Base-by-base conservation (phyloP, 2,329 filamentous ascomycete genomes). In the Exophiala spinifera region DNA sequence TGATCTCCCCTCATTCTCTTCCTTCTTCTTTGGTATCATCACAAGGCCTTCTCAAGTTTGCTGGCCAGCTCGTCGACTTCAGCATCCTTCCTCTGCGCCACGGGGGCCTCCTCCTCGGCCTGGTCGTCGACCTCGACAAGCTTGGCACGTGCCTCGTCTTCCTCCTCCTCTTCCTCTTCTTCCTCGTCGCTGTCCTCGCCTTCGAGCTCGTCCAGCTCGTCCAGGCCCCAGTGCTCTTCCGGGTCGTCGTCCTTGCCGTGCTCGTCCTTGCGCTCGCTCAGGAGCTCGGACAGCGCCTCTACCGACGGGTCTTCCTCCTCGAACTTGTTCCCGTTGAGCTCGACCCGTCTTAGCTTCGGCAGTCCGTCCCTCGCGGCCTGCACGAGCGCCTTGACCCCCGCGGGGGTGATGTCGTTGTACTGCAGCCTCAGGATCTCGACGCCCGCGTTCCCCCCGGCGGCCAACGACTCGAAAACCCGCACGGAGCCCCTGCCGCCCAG, bases 271-370 rank as follows among this genome's bases (percentile, higher is more conserved):
- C 91, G 85, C 66, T 83, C 80, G 55, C 89, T 86, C 21, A 96
- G 77, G 23, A 94, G 76, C 48, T 85, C 81, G 62, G 85, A 82
- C 43, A 97, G 76, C 19, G 77, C 78, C 57, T 83, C 73, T 39
- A 96, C 79, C 23, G 82, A 82, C 44, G 82, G 77, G 64, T 97
- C 90, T 2, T 95, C 90, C 70, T 96, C 91, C 7, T 81, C 77
- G 65, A 99, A 96, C 69, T 90, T 94, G 77, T 99, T 99, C 47
- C 94, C 94, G 70, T 99, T 97, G 62, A 99, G 76, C 74, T 97
- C 94, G 46, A 99, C 83, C 65, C 91, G 86, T 74, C 86, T 87
- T 62, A 99, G 76, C 11, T 81, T 81, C 1, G 90, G 91, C 7
- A 99, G 79, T 2, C 79, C 78, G 7, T 80, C 75, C 64, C 83